Conservation (phyloP, 129 eudicot species). For the Mikania micrantha region DNA sequence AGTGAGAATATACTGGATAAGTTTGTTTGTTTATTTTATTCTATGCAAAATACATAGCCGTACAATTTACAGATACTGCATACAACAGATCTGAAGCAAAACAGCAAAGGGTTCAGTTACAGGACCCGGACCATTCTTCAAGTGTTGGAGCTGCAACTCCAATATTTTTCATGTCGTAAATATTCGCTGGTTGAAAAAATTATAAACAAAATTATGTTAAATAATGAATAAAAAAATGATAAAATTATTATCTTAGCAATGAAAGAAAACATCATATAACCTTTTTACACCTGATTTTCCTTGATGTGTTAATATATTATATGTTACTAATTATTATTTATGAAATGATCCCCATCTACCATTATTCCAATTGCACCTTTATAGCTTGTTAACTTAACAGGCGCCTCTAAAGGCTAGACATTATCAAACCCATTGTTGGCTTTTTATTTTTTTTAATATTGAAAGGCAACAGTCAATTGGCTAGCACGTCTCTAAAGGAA, state of each 20-base stretch:
- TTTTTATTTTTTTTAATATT: no score
- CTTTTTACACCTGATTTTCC: background rate
- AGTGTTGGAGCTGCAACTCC: conserved; percentile 64
- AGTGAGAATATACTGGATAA: no score
- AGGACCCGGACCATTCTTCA: conserved; percentile 46
- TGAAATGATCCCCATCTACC: background rate
- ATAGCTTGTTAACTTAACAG: background rate
- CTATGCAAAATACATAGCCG: no score
- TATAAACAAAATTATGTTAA: background rate
- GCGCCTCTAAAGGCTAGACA: background rate
- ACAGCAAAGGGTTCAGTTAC: background rate
- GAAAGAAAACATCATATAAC: conserved; percentile 30
- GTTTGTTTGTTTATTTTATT: no score
- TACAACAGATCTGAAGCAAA: background rate
- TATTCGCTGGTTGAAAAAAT: conserved; percentile 38
- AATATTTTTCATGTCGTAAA: conserved; percentile 62
- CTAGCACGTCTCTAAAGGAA: no score
- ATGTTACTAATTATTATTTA: no score
- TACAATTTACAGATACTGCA: background rate
- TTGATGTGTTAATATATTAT: background rate
- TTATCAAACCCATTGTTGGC: conserved; percentile 11
- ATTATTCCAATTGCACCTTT: background rate
- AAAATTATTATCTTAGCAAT: background rate
- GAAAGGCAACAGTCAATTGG: no score
- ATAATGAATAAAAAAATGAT: background rate